Base-by-base conservation (phyloP, 2,329 filamentous ascomycete species). In the Coniochaeta sp. region DNA sequence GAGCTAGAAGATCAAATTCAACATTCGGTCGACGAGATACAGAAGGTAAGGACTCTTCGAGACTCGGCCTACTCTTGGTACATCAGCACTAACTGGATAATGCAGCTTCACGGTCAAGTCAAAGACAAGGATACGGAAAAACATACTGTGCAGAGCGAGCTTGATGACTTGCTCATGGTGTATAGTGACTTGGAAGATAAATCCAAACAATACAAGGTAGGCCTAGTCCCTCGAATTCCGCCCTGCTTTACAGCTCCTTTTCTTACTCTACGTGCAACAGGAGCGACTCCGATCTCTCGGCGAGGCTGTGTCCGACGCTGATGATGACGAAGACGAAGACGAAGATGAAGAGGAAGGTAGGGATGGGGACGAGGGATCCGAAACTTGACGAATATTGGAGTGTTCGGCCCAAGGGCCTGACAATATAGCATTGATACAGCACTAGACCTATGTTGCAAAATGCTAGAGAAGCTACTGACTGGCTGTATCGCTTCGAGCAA, bases 131-230 rank as follows among this genome's bases (percentile, higher is more conserved):
- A 87, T 65, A 81, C 85, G 62, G 85, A 88, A 61, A 85, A 83
- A 59, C 80, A 85, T 62, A 75, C 81, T 1, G 81, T 82, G 5
- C 90, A 93, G 70, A 80, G 83, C 2, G 90, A 95, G 72, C 78
- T 93, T 54, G 90, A 95, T 65, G 90, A 95, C 71, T 78, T 93
- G 59, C 76, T 95, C 38, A 89, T 93, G 76, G 87, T 95, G 5
- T 91, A 93, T 72, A 86, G 85, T 16, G 90, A 95, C 69, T 70
- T 92, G 19, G 90, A 95, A 72, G 89, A 91, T 59, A 93, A 93
- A 75, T 79, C 86, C 56, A 80, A 81, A 47, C 85, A 84, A 66
- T 91, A 93, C 70, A 93, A 90, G 81, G 88, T 89, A 74, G 65
- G 80, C 71, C 19, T 24, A n/a, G 14, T 24, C 54, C 54, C 12